Evolutionary conservation across 306 rosid species (phyloP).

Genomic region (Clitoria ternatea): DNA sequence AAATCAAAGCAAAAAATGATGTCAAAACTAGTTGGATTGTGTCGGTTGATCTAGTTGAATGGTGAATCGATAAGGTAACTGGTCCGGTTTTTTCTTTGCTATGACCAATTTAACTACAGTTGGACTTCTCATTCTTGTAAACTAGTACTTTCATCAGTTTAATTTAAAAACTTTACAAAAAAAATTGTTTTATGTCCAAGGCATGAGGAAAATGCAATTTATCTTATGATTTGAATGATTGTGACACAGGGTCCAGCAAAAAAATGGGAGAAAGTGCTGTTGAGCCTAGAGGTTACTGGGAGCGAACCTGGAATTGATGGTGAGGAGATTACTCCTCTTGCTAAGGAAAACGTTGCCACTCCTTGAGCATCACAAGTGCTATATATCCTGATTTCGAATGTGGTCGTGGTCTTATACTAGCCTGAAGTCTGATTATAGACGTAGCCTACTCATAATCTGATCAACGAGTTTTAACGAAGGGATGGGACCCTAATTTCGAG

Average conservation of each 20-base stretch:
- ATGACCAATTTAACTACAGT: too few species aligned
- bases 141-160: too few species aligned
- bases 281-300: slow-evolving; percentile 68
- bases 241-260: slow-evolving; percentile 71
- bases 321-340: slow-evolving; percentile 80
- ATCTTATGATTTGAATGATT: not conserved
- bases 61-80: too few species aligned
- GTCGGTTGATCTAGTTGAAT: too few species aligned
- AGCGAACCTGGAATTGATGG: slow-evolving; percentile 60
- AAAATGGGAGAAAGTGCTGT: slow-evolving; percentile 66
- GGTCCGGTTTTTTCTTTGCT: too few species aligned
- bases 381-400: not conserved
- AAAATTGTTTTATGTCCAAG: not conserved
- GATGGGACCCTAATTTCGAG: not conserved
- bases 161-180: too few species aligned
- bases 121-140: too few species aligned
- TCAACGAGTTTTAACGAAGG: slow-evolving; percentile 15
- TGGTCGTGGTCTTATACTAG: not conserved
- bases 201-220: not conserved
- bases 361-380: slow-evolving; percentile 41
- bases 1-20: too few species aligned
- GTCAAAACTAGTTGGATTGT: too few species aligned
- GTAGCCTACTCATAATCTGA: not conserved
- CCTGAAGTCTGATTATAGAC: not conserved
- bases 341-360: slow-evolving; percentile 69